Base-by-base conservation (phyloP, 257 asterid genomes). In the Paulownia fortunei region DNA sequence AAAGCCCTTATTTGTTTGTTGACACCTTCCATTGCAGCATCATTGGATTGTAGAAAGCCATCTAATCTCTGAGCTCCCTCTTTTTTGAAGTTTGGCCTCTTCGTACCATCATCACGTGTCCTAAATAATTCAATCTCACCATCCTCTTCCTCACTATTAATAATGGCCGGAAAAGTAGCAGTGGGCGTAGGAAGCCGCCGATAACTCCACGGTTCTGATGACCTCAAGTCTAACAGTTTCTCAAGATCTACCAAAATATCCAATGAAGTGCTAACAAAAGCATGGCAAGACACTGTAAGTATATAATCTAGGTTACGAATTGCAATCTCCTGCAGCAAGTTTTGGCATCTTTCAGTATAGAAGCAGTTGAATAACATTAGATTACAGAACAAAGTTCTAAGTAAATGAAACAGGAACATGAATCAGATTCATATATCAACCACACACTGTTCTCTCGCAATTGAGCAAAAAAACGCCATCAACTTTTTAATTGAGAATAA, bases 151-250 rank as follows among this genome's bases (percentile, higher is more conserved):
- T 93, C 98, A 60, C 98, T 90, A 54, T 93, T 79, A 52, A 96
- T 63, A 65, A 93, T 85, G 77, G 93, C 96, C 19, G 99, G 97
- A 87, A 87, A 85, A 46, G 92, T 89, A 78, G 98, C 97, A 1
- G 99, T 96, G 11, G 96, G 95, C 12, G 97, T 96, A 68, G 99
- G 98, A 75, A 96, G 94, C 72, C 86, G 89, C 11, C 94, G 98
- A 27, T 60, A 70, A 81, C 98, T 88, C 99, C 99, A 96, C 27
- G 96, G 85, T 80, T 96, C 98, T 69, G 95, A 89, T 54, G 99
- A 93, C 80, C 87, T 90, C 42, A 81, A 73, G 85, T 93, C 94
- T 30, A 94, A 76, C 59, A 78, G 74, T 85, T 89, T 96, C 88
- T 96, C 99, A 30, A 96, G 94, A 79, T 85, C 76, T 73, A 80